Percentiles rank a stretch among this genome's conserved stretches.
Evolutionary conservation across 202 grass and related monocot species (phyloP).

Genomic region (Zoysia matrella): DNA sequence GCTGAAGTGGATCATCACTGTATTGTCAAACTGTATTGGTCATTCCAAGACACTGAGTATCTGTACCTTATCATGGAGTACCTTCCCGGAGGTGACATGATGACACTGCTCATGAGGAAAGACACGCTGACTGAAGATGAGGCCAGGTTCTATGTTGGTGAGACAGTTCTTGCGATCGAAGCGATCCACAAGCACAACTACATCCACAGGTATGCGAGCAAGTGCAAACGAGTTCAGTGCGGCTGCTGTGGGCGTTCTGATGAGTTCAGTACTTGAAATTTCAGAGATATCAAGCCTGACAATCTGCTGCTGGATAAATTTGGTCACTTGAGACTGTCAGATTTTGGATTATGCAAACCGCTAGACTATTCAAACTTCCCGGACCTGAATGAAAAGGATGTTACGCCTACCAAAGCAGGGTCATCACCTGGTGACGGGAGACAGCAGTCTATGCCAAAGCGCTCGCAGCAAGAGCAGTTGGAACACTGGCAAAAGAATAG

Average conservation of each 20-base stretch:
- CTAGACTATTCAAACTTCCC: constrained; percentile 90
- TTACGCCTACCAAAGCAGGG: constrained; percentile 42
- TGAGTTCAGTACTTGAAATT: constrained; percentile 29
- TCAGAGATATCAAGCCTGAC: constrained; percentile 99
- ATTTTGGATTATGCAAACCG: constrained; percentile 97
- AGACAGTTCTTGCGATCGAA: constrained; percentile 89
- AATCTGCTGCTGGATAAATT: constrained; percentile 91
- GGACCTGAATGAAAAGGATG: constrained; percentile 92
- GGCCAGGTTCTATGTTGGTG: constrained; percentile 87
- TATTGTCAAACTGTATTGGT: constrained; percentile 93
- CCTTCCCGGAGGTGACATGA: constrained; percentile 95
- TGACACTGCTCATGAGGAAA: constrained; percentile 98
- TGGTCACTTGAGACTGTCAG: constrained; percentile 94
- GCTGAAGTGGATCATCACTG: constrained; percentile 96
- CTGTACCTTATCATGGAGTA: constrained; percentile 92
- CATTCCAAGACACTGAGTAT: constrained; percentile 93
- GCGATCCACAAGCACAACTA: constrained; percentile 97
- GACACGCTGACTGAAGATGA: constrained; percentile 84
- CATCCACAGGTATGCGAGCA: constrained; percentile 76
- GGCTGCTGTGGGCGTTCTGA: not conserved
- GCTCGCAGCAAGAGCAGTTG: constrained; percentile 90
- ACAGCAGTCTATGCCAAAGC: constrained; percentile 60
- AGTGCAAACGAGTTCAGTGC: not conserved
- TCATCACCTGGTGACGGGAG: constrained; percentile 53
- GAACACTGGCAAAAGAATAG: constrained; percentile 99